Base-by-base conservation (phyloP, 1,284 basidiomycete genomes). In the Cryptococcus sp. region DNA sequence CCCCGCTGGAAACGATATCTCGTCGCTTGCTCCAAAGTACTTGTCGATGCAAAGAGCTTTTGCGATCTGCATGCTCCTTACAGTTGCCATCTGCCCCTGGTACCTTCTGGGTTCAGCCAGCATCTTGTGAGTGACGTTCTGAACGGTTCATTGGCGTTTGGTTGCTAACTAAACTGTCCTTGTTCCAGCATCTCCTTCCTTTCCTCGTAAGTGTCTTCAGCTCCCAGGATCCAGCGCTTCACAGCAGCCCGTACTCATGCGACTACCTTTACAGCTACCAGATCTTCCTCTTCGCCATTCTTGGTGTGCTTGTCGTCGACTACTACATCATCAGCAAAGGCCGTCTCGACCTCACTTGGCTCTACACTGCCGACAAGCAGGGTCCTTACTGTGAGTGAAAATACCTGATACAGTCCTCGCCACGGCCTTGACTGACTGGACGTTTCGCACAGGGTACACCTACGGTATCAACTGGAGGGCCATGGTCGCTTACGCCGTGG, bases 41-140 rank as follows among this genome's bases (percentile, higher is more conserved):
- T 84, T 91, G 66, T 89, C 87, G 72, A 91, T 92, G 65, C 84
- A 88, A 33, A 82, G 89, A 8, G 89, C 89, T 13, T 87, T 87
- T 16, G 88, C 86, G 70, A 78, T 91, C 46, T 86, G 85, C 21
- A 60, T 61, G 64, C 47, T 65, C 38, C 37, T 67, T 39, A 66
- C 65, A 23, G 39, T 69, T 4, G 66, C 54, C 13, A 66, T 68
- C 56, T 53, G 53, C 63, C 88, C 89, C 1, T 92, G 89, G 88
- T 85, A 87, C 69, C 79, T 91, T 39, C 80, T 91, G 56, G 85
- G 85, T 70, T 83, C 79, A 63, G 86, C 85, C 71, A 87, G 84
- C 72, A 82, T 79, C 66, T 91, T 92, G 54, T 56, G 35, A 56
- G 54, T 44, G 11, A 11, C 1, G 9, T 5, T 33, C 9, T 9